A percentile compares a stretch with the other conserved stretches of the same genome.
phyloP scores from a whole-genome alignment of 495 filamentous ascomycete species.

The Tuber umbilicatum region DNA sequence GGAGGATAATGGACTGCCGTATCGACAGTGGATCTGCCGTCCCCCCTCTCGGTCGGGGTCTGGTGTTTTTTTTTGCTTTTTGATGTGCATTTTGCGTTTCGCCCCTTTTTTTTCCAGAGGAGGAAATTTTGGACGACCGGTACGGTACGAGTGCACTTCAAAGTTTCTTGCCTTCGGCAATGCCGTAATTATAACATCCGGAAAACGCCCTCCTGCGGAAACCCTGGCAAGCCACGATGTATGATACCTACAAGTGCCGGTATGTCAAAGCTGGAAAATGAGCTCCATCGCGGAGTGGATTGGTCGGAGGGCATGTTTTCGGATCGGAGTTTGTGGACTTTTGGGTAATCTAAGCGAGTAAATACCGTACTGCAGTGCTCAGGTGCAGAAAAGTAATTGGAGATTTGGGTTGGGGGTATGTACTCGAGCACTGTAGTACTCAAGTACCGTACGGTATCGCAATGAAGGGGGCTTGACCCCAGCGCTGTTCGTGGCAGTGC shows the following conservation, averaged over 20 bases:
- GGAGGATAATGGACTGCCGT: constrained; percentile 56
- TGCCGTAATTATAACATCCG: not conserved
- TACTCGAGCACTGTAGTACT: too few species aligned
- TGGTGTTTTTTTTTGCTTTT: too few species aligned
- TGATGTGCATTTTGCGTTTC: too few species aligned
- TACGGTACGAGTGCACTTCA: too few species aligned
- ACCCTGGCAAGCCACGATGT: not conserved
- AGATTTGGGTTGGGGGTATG: not conserved
- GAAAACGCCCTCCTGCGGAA: not conserved
- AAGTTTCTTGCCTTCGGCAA: not conserved
- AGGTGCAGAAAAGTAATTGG: not conserved
- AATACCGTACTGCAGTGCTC: not conserved
- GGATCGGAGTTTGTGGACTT: not conserved
- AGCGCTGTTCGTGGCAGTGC: not conserved
- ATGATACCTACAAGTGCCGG: too few species aligned
- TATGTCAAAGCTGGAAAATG: too few species aligned
- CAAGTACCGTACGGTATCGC: too few species aligned
- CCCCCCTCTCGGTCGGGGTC: too few species aligned
- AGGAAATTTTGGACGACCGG: too few species aligned
- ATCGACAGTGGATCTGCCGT: constrained; percentile 60
- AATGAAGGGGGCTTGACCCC: not conserved
- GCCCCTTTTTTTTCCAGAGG: too few species aligned
- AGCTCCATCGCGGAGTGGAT: not conserved
- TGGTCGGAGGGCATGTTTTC: not conserved
- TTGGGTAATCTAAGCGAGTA: not conserved